Evolutionary conservation across 305 asterid species (phyloP), one percentile per base, ranked within the genome.

Genomic region (Fraxinus latifolia): DNA sequence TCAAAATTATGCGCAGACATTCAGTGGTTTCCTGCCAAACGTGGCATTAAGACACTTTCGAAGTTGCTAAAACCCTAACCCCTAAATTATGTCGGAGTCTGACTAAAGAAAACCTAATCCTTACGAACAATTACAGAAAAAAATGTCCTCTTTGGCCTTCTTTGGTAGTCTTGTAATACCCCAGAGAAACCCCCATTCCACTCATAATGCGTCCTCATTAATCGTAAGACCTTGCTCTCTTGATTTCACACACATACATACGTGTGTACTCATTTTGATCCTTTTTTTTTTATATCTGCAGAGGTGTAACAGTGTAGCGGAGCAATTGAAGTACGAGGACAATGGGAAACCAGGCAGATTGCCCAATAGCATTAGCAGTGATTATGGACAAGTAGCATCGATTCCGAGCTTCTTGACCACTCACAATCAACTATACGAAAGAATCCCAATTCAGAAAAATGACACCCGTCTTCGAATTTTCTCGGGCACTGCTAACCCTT

Each of bases 401-500:
- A 83, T 92, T 80, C 93, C 96, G 3, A 87, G 89, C 87, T 86
- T 92, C 84, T 37, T 90, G 84, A 81, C 91, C 73, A 65, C 87
- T 65, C 84, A 71, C 37, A 34, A 1, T 68, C 92, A 85, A 14
- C 39, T 83, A 14, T 74, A 83, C 29, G 86, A 80, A 82, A 79
- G 86, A 74, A 70, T 83, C 42, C 78, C 87, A 36, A 80, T 67
- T 77, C 83, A 76, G 36, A 88, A 83, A 39, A 81, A 62, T 82
- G 97, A 91, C 32, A 92, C 91, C n/a, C 90, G 96, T 67, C 94
- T 95, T 67, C 89, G 93, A 42, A 91, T 95, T 79, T 95, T 95
- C 90, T 92, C 99, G n/a, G 98, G 98, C 76, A 91, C 97, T 5
- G 98, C 99, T 58, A 95, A 95, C 87, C 94, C 93, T 78, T 81